phyloP scores from a whole-genome alignment of 371 early-diverging fungal species.

The Basidiobolus meristosporus region DNA sequence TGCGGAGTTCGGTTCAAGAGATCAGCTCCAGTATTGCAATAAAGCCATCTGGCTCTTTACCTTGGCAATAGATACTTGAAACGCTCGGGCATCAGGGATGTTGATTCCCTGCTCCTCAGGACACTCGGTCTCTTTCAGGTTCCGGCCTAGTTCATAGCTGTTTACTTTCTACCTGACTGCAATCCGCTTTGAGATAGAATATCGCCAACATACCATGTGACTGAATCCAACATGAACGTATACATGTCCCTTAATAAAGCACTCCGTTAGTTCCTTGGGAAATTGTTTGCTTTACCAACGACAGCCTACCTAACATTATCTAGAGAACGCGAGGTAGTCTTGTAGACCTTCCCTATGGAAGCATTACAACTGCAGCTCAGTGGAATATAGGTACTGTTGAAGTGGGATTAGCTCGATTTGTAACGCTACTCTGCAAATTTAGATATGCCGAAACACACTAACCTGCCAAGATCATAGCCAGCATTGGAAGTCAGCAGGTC shows the following conservation, averaged over 20 bases:
- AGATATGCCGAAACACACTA: not conserved
- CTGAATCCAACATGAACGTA: not conserved
- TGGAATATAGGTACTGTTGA: slow-evolving; percentile 2
- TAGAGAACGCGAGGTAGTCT: slow-evolving; percentile 2
- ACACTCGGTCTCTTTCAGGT: not conserved
- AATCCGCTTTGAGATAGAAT: not conserved
- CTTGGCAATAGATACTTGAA: slow-evolving; percentile 3
- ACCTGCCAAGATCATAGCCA: not conserved
- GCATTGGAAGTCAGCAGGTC: not conserved
- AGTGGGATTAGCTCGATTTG: not conserved
- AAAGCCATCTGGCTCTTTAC: too few species aligned
- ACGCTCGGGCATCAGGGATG: slow-evolving; percentile 2
- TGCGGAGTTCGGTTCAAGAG: too few species aligned
- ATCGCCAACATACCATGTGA: slow-evolving; percentile 1
- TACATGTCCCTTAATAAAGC: slow-evolving; percentile 1
- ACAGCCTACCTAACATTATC: slow-evolving; percentile 4
- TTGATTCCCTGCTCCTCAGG: slow-evolving; percentile 1
- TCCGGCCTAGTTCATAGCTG: slow-evolving; percentile 1
- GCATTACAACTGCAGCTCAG: slow-evolving; percentile 2
- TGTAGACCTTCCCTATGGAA: slow-evolving; percentile 2
- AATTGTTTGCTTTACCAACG: too few species aligned
- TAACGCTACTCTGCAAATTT: slow-evolving; percentile 1
- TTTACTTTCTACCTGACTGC: not conserved
- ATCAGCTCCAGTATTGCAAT: too few species aligned
- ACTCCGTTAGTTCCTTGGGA: not conserved